These are phyloP conservation scores for Plasmopara muralis DNA, from an alignment of 352 stramenopile species.

Conservation along the genomic window DNA sequence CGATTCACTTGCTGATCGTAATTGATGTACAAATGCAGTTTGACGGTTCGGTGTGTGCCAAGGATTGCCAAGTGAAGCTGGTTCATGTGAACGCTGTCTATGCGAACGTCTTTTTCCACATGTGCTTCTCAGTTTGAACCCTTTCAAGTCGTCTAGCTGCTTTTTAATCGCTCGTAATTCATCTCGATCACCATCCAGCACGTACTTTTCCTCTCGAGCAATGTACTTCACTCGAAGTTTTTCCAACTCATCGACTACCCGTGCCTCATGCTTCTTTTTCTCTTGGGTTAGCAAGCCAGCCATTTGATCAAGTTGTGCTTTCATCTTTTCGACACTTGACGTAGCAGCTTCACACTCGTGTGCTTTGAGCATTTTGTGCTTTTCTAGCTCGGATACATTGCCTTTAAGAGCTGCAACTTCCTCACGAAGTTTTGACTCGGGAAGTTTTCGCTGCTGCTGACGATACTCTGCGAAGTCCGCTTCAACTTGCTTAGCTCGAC, in stretches of 20 bases:
- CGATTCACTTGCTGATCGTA: conserved; percentile 5
- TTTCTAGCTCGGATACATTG: conserved; percentile 54
- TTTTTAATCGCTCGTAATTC: conserved; percentile 78
- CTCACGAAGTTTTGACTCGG: conserved; percentile 59
- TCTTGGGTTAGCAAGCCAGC: conserved; percentile 44
- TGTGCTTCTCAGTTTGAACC: conserved; percentile 27
- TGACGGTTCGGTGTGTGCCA: conserved; percentile 17
- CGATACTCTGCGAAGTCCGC: conserved; percentile 64
- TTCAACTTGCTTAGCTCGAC: conserved; percentile 48
- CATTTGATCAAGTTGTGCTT: conserved; percentile 53
- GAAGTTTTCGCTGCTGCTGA: conserved; percentile 64
- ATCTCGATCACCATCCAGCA: conserved; percentile 71
- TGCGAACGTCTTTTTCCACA: conserved; percentile 1
- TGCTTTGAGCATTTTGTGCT: conserved; percentile 39
- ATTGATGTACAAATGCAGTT: conserved; percentile 3
- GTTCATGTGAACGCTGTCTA: conserved; percentile 6
- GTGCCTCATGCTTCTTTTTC: conserved; percentile 62
- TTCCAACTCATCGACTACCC: conserved; percentile 61
- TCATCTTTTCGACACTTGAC: conserved; percentile 32
- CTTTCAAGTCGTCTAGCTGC: conserved; percentile 66
- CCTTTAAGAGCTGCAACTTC: conserved; percentile 58
- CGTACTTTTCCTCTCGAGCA: conserved; percentile 70
- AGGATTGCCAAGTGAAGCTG: conserved; percentile 5
- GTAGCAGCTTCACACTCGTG: conserved; percentile 34
- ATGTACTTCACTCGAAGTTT: conserved; percentile 78